phyloP scores from a whole-genome alignment of 768 basidiomycete genomes.

The Suillus americanus region DNA sequence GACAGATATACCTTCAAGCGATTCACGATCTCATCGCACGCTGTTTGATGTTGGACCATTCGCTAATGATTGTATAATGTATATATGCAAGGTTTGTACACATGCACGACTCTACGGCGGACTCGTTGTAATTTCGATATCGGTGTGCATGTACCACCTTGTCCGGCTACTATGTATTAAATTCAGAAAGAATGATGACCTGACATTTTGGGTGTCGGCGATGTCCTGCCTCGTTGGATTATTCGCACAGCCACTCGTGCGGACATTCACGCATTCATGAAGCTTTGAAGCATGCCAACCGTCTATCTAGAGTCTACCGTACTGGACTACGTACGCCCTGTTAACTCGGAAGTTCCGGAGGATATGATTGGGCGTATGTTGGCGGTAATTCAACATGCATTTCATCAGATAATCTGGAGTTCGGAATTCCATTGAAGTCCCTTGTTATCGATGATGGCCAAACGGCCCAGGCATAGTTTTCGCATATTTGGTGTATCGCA shows the following conservation, averaged over 20 bases:
- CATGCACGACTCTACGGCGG: background rate
- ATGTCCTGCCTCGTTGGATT: background rate
- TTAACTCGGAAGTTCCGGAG: background rate
- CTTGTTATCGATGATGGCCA: background rate
- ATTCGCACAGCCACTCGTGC: background rate
- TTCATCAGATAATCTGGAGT: background rate
- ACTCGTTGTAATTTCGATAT: background rate
- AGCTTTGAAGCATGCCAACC: background rate
- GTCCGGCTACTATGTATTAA: background rate
- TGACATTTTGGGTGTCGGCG: background rate
- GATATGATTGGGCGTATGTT: background rate
- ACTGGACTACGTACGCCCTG: background rate
- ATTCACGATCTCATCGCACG: constrained; percentile 62
- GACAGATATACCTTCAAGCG: constrained; percentile 78
- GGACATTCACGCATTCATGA: background rate
- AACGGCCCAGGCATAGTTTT: background rate
- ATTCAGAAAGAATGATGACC: background rate
- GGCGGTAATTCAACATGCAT: background rate
- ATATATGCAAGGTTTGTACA: background rate
- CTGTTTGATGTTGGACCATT: constrained; percentile 34
- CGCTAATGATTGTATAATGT: background rate
- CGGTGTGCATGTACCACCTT: background rate
- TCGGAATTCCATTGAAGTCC: background rate
- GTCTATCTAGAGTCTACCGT: background rate
- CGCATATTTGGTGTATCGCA: background rate